Base-by-base conservation (phyloP, 345 rosid species). In the Clarkia xantiana region DNA sequence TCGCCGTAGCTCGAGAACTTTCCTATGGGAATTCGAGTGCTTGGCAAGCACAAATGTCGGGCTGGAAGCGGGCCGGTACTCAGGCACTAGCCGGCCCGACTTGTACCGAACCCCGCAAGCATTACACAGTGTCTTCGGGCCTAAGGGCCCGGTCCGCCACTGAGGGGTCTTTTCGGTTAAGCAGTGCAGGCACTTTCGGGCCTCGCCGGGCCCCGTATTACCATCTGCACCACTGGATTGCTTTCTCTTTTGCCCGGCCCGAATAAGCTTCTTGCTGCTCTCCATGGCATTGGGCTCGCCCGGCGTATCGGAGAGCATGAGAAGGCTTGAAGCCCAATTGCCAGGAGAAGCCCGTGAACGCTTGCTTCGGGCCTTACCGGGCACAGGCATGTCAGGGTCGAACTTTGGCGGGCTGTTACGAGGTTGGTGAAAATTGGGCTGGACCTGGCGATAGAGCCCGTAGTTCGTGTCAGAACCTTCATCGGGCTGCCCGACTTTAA, bases 301-400 rank as follows among this genome's bases (percentile, higher is more conserved):
- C n/a, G n/a, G n/a, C n/a, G n/a, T n/a, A n/a, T n/a, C n/a, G n/a
- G n/a, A n/a, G n/a, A n/a, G n/a, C n/a, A n/a, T n/a, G n/a, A n/a
- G n/a, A n/a, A n/a, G n/a, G n/a, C n/a, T n/a, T n/a, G n/a, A n/a
- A n/a, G n/a, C n/a, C n/a, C n/a, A n/a, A n/a, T n/a, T n/a, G n/a
- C n/a, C n/a, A n/a, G n/a, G n/a, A n/a, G n/a, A n/a, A 0, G 83
- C 77, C 29, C 97, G 85, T 8, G 95, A 77, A 11, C 97, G 78
- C 70, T 89, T 89, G 83, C 95, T 89, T 14, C 97, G 70, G 22
- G 94, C 94, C 75, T 89, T 89, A 23, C 77, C 95, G 2, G 95
- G 95, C 11, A 82, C 90, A 14, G 94, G 67, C 62, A 70, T 65
- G 43, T 88, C 93, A 11, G 79, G 64, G 44, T 72, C 50, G 61